These are phyloP conservation scores for Sarocladium strictum DNA, from an alignment of 2,329 filamentous ascomycete species.

Conservation along the genomic window DNA sequence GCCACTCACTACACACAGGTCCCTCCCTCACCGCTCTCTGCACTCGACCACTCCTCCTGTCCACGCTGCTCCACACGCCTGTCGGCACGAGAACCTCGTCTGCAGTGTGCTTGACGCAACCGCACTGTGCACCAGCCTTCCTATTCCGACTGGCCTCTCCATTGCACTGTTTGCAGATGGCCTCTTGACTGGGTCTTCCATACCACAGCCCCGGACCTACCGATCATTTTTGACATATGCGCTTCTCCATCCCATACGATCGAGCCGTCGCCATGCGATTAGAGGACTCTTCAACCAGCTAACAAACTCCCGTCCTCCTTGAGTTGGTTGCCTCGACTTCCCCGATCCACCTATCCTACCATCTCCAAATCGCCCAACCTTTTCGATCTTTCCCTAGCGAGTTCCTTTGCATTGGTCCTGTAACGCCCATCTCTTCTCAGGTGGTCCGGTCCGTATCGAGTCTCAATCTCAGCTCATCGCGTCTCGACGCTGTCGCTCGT, in stretches of 20 bases:
- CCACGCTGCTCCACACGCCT: constrained; percentile 7
- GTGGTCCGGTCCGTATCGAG: too few species aligned
- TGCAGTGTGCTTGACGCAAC: not conserved
- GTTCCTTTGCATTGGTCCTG: not conserved
- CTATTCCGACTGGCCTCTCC: not conserved
- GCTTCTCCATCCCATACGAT: not conserved
- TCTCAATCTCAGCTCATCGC: not conserved
- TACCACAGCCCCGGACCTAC: not conserved
- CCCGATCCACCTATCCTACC: too few species aligned
- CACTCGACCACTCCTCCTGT: not conserved
- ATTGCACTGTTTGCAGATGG: not conserved
- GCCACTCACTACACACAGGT: not conserved
- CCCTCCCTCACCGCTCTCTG: constrained; percentile 1
- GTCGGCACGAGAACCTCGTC: not conserved
- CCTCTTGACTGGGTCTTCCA: not conserved
- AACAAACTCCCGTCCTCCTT: not conserved
- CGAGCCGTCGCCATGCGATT: constrained; percentile 8
- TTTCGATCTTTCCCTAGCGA: not conserved
- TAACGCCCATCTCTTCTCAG: not conserved
- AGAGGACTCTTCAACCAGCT: not conserved
- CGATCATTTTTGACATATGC: not conserved
- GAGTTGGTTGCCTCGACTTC: not conserved
- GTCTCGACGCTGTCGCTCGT: not conserved
- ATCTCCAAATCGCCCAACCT: not conserved
- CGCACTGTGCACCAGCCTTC: not conserved